Evolutionary conservation across 495 filamentous ascomycete genomes (phyloP).

Genomic region (Penicillium chermesinum): DNA sequence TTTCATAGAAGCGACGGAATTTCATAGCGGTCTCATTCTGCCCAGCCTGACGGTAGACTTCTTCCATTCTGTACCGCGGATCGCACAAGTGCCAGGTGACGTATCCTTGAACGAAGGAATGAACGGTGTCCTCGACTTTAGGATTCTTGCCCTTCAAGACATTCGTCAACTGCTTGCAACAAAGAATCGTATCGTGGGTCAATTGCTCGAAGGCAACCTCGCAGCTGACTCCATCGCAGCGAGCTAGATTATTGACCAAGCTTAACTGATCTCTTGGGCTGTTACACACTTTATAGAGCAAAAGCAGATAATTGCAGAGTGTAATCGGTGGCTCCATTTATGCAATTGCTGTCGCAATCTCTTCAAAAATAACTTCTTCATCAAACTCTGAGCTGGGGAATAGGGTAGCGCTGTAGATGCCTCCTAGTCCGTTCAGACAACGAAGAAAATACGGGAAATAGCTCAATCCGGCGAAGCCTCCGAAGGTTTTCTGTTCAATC

Average conservation of each 20-base stretch:
- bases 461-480: not conserved
- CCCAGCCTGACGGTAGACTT: too few relatives aligned
- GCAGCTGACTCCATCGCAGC: not conserved
- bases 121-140: not conserved
- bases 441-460: not conserved
- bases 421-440: not conserved
- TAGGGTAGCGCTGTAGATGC: not conserved
- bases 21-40: too few relatives aligned
- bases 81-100: conserved; percentile 1
- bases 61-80: not conserved
- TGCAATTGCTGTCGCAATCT: not conserved
- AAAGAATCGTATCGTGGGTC: not conserved
- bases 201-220: not conserved
- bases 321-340: not conserved
- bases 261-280: not conserved
- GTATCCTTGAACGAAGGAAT: not conserved
- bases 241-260: not conserved
- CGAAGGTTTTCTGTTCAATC: not conserved
- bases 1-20: too few relatives aligned
- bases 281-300: not conserved
- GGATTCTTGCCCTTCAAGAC: not conserved
- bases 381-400: not conserved
- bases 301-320: not conserved
- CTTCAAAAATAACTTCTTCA: not conserved
- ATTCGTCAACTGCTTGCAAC: not conserved